A percentile compares a stretch with the other conserved stretches of the same genome.
These are phyloP conservation scores for Cutaneotrichosporon mucoides DNA, from an alignment of 1,284 basidiomycete species.

Conservation along the genomic window DNA sequence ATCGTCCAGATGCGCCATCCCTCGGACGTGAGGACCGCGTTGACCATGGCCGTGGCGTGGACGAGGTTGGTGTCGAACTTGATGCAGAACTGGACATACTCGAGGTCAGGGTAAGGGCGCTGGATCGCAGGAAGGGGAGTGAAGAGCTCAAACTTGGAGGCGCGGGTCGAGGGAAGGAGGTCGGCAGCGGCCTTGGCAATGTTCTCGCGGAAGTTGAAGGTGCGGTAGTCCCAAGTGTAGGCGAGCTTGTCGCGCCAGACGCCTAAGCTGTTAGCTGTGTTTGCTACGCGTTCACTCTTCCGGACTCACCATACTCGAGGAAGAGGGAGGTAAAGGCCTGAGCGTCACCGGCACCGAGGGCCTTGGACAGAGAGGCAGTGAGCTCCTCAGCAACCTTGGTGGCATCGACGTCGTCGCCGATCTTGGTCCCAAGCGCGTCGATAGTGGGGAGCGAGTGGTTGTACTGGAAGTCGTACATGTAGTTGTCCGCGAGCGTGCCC, in stretches of 20 bases:
- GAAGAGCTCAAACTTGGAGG: conserved; percentile 49
- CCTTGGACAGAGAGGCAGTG: conserved; percentile 5
- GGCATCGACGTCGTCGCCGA: conserved; percentile 16
- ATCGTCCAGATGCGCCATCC: conserved; percentile 59
- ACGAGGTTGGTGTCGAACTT: conserved; percentile 56
- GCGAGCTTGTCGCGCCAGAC: conserved; percentile 27
- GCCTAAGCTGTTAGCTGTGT: background rate
- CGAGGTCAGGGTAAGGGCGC: conserved; percentile 56
- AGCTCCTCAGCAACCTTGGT: background rate
- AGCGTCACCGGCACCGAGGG: conserved; percentile 9
- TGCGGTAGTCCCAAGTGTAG: conserved; percentile 62
- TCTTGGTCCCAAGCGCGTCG: conserved; percentile 14
- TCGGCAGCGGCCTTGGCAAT: conserved; percentile 42
- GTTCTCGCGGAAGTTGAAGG: conserved; percentile 53
- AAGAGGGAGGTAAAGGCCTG: conserved; percentile 25
- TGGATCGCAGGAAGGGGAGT: conserved; percentile 47
- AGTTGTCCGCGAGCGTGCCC: conserved; percentile 19
- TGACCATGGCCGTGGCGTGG: conserved; percentile 54
- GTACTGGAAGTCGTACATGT: conserved; percentile 32
- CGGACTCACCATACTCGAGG: conserved; percentile 23
- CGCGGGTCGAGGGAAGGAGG: conserved; percentile 12
- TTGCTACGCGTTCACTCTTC: too few relatives aligned
- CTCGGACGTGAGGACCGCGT: conserved; percentile 51
- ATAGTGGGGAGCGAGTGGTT: conserved; percentile 24
- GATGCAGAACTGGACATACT: conserved; percentile 57